Evolutionary conservation across 139 green algal genomes (phyloP).

Genomic region (Diplosphaera chodatii): DNA sequence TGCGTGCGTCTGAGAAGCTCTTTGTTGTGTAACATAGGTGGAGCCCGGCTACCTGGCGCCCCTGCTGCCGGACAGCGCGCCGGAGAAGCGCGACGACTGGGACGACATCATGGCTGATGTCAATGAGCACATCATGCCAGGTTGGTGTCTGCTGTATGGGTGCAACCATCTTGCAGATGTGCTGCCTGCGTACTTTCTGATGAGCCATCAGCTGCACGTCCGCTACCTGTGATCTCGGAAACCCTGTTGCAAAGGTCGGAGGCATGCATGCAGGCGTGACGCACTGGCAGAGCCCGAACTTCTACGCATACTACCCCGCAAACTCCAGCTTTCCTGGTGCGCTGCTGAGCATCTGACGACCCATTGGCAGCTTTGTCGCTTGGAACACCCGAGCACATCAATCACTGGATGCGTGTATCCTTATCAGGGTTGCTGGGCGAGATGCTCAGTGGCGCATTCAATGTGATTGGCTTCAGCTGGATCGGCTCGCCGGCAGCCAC

Average conservation of each 20-base stretch:
- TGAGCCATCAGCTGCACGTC: no score
- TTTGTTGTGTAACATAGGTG: background rate
- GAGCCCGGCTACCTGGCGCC: slow-evolving; percentile 59
- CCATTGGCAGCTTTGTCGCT: no score
- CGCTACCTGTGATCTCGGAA: no score
- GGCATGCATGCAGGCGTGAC: slow-evolving; percentile 51
- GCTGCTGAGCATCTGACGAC: slow-evolving; percentile 41
- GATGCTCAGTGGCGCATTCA: slow-evolving; percentile 49
- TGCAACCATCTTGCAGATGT: no score
- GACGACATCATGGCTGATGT: slow-evolving; percentile 59
- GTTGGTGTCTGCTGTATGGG: no score
- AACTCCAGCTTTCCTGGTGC: slow-evolving; percentile 58
- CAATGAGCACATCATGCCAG: slow-evolving; percentile 55
- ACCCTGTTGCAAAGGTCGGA: no score
- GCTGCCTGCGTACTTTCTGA: no score
- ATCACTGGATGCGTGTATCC: background rate
- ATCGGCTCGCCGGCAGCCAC: slow-evolving; percentile 57
- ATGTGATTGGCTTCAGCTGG: slow-evolving; percentile 72
- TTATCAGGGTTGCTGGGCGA: slow-evolving; percentile 58
- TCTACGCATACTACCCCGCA: slow-evolving; percentile 74
- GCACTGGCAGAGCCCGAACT: slow-evolving; percentile 80
- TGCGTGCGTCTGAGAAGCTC: no score
- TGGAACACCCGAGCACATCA: no score
- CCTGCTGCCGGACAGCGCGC: slow-evolving; percentile 38
- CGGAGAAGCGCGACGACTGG: slow-evolving; percentile 47